Evolutionary conservation across 1,139 yeast genomes (phyloP), one percentile per base, ranked within the genome.

Genomic region (Geotrichum fermentans): DNA sequence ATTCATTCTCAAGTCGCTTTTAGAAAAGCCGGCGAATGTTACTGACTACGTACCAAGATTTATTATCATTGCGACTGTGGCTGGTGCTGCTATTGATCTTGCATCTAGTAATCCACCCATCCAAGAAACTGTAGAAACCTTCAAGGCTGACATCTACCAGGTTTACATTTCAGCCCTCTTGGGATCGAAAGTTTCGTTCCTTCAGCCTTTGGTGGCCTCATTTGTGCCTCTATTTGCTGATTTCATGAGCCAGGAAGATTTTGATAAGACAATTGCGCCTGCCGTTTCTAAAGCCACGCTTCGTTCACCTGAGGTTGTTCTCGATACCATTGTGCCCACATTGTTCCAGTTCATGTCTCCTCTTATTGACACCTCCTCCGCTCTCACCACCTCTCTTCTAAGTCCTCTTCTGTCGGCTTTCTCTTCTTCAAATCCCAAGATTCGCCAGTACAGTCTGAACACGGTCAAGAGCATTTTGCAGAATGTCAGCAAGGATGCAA

Each of bases 241-340:
- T 14, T 72, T 73, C 53, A 62, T 82, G 4, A 59, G 69, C 4
- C 62, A 65, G n/a, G 73, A 71, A 1, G 72, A 73, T 13, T 72
- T 84, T 50, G 65, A 63, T 14, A 57, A 63, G 0, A 49, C 59
- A 3, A 56, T 88, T 16, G 62, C 82, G 8, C 88, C 95, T 2
- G 72, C 76, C 16, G 62, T 90, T 45, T 92, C 87, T 57, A 89
- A 86, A 62, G 78, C 94, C 0, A 74, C 84, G 45, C 72, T 92
- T 60, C 78, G 97, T 63, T 80, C 96, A 2, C 85, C 97, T 0
- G 97, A 89, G 62, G 68, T 73, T 33, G 77, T 88, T 0, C 76
- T 86, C 55, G 74, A 75, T 6, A 60, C 70, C 30, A 67, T 82
- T 14, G 61, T 79, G 18, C 82, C 83, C 0, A 67, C 72, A 2